Base-by-base conservation (phyloP, 2,329 filamentous ascomycete genomes). In the Metarhizium brunneum region DNA sequence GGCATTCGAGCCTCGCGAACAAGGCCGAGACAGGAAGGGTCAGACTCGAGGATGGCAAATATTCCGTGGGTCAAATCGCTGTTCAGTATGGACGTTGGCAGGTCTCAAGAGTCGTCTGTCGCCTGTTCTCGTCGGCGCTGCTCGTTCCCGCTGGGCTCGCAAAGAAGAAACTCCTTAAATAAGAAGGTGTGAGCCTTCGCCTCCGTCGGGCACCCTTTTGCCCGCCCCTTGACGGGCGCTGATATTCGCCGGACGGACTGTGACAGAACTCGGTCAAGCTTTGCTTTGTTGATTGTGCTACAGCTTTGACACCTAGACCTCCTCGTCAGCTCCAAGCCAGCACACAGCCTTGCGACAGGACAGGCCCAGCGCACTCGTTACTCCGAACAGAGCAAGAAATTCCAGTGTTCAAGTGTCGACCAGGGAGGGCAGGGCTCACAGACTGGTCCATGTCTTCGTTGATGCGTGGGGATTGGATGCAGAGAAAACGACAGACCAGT, bases 1-100 rank as follows among this genome's bases (percentile, higher is more conserved):
- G 50, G 43, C 53, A 57, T 55, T 50, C 50, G 56, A 53, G 42
- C 52, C 55, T 18, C 50, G 38, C 51, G 40, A 30, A n/a, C 43
- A 25, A 47, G 25, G 25, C 20, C 30, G 14, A 50, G 43, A 29
- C 30, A 30, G 43, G 48, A 29, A 53, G 14, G 18, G 32, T 2
- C 54, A 38, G 40, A 43, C n/a, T 25, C 29, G 18, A 38, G 25
- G n/a, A 25, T 25, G 43, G 25, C 43, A 20, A 13, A 47, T 25
- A 25, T 6, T 16, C 40, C 13, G 40, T 20, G 6, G 18, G 42
- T 45, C 42, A 3, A 18, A 6, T n/a, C 43, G 18, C 6, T 29
- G 10, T 48, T 8, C 6, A 48, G 45, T 30, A 18, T 16, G 45
- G 25, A 45, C n/a, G 42, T 25, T 6, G 42, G 6, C 16, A 45